Conservation (phyloP, 371 early-diverging fungal species). For the Lichtheimia ornata region DNA sequence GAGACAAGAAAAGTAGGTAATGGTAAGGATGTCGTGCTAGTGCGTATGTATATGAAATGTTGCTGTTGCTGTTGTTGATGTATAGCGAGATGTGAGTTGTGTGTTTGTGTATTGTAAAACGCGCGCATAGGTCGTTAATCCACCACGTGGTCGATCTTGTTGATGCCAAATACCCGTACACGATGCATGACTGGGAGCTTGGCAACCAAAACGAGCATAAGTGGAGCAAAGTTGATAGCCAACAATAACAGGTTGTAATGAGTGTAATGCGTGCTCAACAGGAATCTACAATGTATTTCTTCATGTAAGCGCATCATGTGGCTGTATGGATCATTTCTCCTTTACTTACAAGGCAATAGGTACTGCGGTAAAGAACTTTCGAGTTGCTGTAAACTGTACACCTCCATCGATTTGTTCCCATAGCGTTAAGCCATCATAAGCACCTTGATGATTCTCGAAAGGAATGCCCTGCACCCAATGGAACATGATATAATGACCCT, state of each 20-base stretch:
- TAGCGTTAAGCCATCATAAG: slow-evolving; percentile 90
- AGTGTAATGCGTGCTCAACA: slow-evolving; percentile 93
- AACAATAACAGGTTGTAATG: slow-evolving; percentile 90
- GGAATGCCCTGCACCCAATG: slow-evolving; percentile 96
- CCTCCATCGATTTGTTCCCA: slow-evolving; percentile 99
- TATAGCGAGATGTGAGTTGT: not conserved
- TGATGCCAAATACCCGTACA: slow-evolving; percentile 93
- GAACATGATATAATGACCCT: slow-evolving; percentile 95
- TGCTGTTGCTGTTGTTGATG: too few species aligned
- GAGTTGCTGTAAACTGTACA: slow-evolving; percentile 94
- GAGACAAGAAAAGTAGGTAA: too few species aligned
- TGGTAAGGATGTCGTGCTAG: too few species aligned
- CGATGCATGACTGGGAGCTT: slow-evolving; percentile 95
- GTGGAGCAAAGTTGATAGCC: slow-evolving; percentile 80
- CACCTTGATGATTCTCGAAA: slow-evolving; percentile 92
- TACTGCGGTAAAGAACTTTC: slow-evolving; percentile 91
- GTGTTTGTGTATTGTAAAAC: not conserved
- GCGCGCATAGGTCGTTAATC: slow-evolving; percentile 13
- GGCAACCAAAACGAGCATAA: slow-evolving; percentile 84
- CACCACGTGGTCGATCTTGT: slow-evolving; percentile 25
- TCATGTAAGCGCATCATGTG: slow-evolving; percentile 5
- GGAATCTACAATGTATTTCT: slow-evolving; percentile 65
- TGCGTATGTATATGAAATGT: too few species aligned
- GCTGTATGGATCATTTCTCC: not conserved
- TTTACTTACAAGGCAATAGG: slow-evolving; percentile 90